Evolutionary conservation across 2,329 filamentous ascomycete genomes (phyloP), one percentile per base, ranked within the genome.

Genomic region (Aspergillus sp.): DNA sequence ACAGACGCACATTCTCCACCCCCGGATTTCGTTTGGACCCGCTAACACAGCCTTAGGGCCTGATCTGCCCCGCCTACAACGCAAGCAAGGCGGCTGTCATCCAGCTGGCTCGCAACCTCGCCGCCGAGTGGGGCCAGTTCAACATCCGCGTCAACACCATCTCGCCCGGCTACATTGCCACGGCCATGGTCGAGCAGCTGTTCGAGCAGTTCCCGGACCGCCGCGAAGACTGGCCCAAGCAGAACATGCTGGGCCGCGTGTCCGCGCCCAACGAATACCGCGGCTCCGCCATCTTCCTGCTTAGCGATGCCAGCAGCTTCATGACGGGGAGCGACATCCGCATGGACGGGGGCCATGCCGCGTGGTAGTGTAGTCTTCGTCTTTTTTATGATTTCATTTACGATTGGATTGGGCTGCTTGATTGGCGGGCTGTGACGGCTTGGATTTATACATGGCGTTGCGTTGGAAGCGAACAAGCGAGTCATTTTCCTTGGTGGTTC

Each of bases 191-290:
- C 7, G 60, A 63, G 45, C 51, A 58, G 22, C 44, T 66, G 17
- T 64, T 63, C 33, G 26, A 53, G 8, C 68, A 78, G 32, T 93
- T 82, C 82, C 76, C 82, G 4, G 78, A 72, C 45, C 80, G 88
- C 55, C 91, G 89, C 57, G 86, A 53, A 6, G 72, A 78, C 39
- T 93, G 86, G 86, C 75, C 82, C 11, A 80, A 72, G 47, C 79
- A 89, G 60, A 93, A 93, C 60, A 91, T 93, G 85, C 68, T 93
- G 33, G 77, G 72, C 16, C 71, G 76, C 20, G 64, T 86, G 38
- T 82, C 78, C 50, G 62, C 60, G 14, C 80, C 81, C 0, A 66
- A 76, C 30, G 81, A 86, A 55, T 84, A 82, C 57, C 72, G 79
- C 30, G 80, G 65, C 4, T 63, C 64, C 1, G 62, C 64, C 1